phyloP scores from a whole-genome alignment of 192 early-diverging fungal species.

The Irineochytrium annulatum region DNA sequence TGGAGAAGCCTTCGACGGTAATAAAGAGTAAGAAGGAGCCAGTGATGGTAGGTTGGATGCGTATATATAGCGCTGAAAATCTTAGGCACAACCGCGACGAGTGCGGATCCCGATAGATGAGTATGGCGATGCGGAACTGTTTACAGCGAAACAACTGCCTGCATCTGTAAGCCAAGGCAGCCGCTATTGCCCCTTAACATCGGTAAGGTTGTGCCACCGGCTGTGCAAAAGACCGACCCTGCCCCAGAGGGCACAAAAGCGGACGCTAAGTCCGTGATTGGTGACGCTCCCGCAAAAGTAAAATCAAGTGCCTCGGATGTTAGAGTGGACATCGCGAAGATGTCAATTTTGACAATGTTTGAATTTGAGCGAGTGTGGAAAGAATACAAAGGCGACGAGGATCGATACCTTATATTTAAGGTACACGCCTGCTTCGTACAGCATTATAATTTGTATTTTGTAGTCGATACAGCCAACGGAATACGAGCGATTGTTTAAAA shows the following conservation, averaged over 20 bases:
- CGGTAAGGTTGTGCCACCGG: not conserved
- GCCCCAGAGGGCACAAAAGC: not conserved
- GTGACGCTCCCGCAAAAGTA: not conserved
- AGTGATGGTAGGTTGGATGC: no score
- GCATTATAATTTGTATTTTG: not conserved
- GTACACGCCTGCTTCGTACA: not conserved
- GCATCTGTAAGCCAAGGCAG: no score
- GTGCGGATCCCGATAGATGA: no score
- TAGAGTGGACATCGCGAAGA: conserved; percentile 6
- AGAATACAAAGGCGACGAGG: conserved; percentile 43
- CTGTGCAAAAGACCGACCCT: not conserved
- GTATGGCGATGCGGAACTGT: no score
- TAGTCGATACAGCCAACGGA: conserved; percentile 23
- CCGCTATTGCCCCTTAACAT: not conserved
- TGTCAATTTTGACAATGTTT: conserved; percentile 43
- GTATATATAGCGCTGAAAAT: no score
- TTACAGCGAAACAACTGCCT: no score
- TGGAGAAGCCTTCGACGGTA: conserved; percentile 3
- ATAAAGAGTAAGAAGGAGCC: not conserved
- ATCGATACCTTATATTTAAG: conserved; percentile 1
- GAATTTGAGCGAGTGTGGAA: conserved; percentile 77
- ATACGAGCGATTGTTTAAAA: conserved; percentile 41
- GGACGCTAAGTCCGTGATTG: not conserved
- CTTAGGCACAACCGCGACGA: no score
- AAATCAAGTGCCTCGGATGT: not conserved